phyloP scores from a whole-genome alignment of 305 asterid genomes.

The Rubia balearica region DNA sequence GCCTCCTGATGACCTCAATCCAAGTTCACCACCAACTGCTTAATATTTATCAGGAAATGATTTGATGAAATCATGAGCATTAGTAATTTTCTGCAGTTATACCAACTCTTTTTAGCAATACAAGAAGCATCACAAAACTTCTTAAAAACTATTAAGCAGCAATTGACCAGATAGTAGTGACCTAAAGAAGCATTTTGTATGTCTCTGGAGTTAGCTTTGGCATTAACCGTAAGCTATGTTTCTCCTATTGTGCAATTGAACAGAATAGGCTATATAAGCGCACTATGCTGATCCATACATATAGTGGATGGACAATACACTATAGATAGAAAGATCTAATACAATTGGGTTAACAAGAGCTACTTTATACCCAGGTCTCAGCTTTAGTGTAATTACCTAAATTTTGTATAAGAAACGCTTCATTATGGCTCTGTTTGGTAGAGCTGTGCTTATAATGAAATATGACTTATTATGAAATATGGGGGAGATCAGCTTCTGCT shows the following conservation, averaged over 20 bases:
- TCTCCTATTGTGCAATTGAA: constrained; percentile 84
- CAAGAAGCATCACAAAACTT: neutral
- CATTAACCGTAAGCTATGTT: constrained; percentile 79
- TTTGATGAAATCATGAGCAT: constrained; percentile 61
- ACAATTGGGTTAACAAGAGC: neutral
- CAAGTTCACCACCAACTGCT: constrained; percentile 73
- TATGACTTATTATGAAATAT: no score
- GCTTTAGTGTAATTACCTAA: constrained; percentile 66
- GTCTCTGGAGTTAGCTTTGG: constrained; percentile 55
- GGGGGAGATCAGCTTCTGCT: no score
- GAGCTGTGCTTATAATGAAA: no score
- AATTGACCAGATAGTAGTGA: neutral
- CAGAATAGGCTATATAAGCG: constrained; percentile 32
- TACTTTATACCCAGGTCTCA: neutral
- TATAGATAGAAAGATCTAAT: no score
- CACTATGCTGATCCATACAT: constrained; percentile 64
- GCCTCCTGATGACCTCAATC: constrained; percentile 81
- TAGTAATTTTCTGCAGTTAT: constrained; percentile 63
- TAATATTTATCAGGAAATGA: constrained; percentile 63
- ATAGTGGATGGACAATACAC: neutral
- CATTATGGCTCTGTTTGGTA: no score
- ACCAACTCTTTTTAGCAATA: neutral
- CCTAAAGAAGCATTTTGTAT: constrained; percentile 71
- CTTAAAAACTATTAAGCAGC: neutral
- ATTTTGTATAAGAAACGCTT: neutral